Percentiles rank a stretch among this genome's conserved stretches.
Evolutionary conservation across 805 yeast species (phyloP).

Genomic region (Trichomonascus vanleenenianus): DNA sequence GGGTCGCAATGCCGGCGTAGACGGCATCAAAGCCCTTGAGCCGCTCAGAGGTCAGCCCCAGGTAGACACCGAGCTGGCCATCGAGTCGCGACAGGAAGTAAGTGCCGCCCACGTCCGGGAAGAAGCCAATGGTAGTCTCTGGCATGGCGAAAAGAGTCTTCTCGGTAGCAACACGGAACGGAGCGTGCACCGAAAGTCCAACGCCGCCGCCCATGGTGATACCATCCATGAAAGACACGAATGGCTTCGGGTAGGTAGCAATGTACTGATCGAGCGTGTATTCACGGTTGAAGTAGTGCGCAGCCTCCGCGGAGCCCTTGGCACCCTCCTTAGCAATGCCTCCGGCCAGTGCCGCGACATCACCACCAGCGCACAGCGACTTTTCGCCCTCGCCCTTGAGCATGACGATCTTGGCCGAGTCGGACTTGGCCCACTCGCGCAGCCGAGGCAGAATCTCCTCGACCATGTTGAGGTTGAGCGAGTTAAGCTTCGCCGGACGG

Average conservation of each 20-base stretch:
- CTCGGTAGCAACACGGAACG: conserved; percentile 91
- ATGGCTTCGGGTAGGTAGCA: conserved; percentile 80
- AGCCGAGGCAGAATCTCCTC: conserved; percentile 62
- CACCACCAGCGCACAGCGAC: conserved; percentile 95
- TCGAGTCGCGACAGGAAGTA: conserved; percentile 80
- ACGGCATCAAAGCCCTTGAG: conserved; percentile 76
- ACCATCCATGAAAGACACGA: conserved; percentile 81
- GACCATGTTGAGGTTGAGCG: conserved; percentile 73
- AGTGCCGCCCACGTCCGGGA: conserved; percentile 93
- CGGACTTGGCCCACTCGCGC: conserved; percentile 66
- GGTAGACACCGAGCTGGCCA: conserved; percentile 74
- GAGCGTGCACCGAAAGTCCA: conserved; percentile 82
- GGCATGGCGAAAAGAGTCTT: conserved; percentile 94
- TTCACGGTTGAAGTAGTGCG: conserved; percentile 68
- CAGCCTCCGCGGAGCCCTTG: conserved; percentile 45
- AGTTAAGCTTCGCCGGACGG: conserved; percentile 77
- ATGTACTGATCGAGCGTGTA: conserved; percentile 73
- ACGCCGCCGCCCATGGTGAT: conserved; percentile 98
- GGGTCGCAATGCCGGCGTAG: conserved; percentile 81
- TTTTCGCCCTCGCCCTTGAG: conserved; percentile 54
- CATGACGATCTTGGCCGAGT: conserved; percentile 54
- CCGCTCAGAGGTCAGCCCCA: conserved; percentile 80
- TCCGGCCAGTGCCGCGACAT: conserved; percentile 70
- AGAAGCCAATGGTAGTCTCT: conserved; percentile 92
- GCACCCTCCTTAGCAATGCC: conserved; percentile 28